Evolutionary conservation across 192 early-diverging fungal genomes (phyloP).

Genomic region (Piromyces finnis): DNA sequence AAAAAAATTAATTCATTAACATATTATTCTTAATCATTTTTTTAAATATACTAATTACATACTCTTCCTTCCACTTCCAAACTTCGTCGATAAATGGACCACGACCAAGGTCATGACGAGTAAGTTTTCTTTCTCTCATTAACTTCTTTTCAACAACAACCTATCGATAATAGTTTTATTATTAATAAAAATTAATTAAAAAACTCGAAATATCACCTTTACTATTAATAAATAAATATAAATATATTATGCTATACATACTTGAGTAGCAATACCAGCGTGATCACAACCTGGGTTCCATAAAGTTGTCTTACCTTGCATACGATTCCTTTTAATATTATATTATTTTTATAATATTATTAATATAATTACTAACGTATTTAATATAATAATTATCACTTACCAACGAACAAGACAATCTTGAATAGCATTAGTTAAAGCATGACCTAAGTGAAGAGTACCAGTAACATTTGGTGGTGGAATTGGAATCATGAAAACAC

Average conservation of each 20-base stretch:
- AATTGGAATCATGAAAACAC: slow-evolving; percentile 77
- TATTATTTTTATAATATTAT: background rate
- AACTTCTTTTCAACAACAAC: slow-evolving; percentile 92
- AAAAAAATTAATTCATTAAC: no score
- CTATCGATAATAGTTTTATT: background rate
- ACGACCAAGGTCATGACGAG: slow-evolving; percentile 85
- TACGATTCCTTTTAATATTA: slow-evolving; percentile 43
- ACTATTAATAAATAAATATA: no score
- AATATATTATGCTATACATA: background rate
- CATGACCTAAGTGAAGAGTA: slow-evolving; percentile 85
- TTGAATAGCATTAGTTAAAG: slow-evolving; percentile 83
- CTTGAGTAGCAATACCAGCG: slow-evolving; percentile 89
- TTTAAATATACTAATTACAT: no score
- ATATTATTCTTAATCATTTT: no score
- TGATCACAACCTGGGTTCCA: slow-evolving; percentile 93
- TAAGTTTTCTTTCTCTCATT: slow-evolving; percentile 62
- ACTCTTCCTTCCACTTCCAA: slow-evolving; percentile 92
- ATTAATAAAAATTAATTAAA: no score
- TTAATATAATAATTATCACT: no score
- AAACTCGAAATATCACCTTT: no score
- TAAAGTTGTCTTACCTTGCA: slow-evolving; percentile 87
- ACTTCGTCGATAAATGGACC: slow-evolving; percentile 73
- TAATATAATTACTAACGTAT: no score
- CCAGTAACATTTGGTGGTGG: slow-evolving; percentile 99
- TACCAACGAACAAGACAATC: slow-evolving; percentile 84